phyloP scores from a whole-genome alignment of 306 rosid genomes.

The Macrotyloma uniflorum region DNA sequence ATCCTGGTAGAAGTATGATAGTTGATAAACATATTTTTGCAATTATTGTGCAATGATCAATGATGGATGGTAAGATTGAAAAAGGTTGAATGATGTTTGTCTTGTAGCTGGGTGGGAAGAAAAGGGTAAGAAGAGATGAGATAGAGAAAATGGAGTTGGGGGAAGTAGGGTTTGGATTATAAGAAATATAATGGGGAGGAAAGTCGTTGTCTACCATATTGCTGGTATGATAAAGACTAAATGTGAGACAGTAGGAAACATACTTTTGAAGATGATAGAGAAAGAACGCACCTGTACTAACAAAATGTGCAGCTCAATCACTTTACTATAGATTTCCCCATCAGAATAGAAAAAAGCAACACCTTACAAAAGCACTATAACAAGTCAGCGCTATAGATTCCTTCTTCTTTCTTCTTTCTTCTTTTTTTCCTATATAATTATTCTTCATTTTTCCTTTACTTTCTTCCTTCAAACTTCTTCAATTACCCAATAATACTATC shows the following conservation, averaged over 20 bases:
- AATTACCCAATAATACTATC: no score
- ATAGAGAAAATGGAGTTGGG: constrained; percentile 44
- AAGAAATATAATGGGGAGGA: constrained; percentile 43
- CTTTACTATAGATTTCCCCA: constrained; percentile 54
- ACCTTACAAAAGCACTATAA: constrained; percentile 35
- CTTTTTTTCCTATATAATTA: no score
- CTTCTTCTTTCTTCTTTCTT: no score
- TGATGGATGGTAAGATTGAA: constrained; percentile 41
- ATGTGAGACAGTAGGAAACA: constrained; percentile 41
- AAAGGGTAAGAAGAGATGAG: background rate
- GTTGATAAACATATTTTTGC: constrained; percentile 18
- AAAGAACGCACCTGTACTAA: constrained; percentile 40
- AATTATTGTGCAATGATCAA: constrained; percentile 56
- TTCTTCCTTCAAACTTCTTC: background rate
- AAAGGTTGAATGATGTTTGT: constrained; percentile 46
- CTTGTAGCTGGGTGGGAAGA: constrained; percentile 29
- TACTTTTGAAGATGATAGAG: constrained; percentile 54
- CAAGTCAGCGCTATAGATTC: constrained; percentile 75
- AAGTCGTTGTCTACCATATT: constrained; percentile 55
- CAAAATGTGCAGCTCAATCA: constrained; percentile 38
- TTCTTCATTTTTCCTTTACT: background rate
- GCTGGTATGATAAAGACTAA: constrained; percentile 47
- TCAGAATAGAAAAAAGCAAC: constrained; percentile 41
- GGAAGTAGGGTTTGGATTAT: constrained; percentile 30
- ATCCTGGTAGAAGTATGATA: background rate